Conservation (phyloP, 2,329 filamentous ascomycete genomes). For the Colletotrichum sublineola region DNA sequence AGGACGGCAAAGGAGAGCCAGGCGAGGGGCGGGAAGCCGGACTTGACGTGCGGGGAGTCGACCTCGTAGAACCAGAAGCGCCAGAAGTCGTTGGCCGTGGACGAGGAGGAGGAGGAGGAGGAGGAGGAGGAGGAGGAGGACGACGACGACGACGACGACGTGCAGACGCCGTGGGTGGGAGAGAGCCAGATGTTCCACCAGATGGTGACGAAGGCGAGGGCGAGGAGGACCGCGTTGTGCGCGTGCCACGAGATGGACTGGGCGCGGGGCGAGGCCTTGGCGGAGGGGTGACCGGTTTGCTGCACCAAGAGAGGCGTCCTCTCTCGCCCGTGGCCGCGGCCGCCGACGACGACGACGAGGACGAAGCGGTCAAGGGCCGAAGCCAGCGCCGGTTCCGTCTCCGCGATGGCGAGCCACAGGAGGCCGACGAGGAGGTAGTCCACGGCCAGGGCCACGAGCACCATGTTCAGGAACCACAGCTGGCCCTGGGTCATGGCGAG, state of each 20-base stretch:
- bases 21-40: slow-evolving; percentile 59
- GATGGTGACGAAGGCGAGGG: slow-evolving; percentile 54
- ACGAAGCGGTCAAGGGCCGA: slow-evolving; percentile 44
- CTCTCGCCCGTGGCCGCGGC: slow-evolving; percentile 29
- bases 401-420: slow-evolving; percentile 55
- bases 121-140: too few species aligned
- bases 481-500: slow-evolving; percentile 50
- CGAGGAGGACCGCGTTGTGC: slow-evolving; percentile 55
- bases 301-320: slow-evolving; percentile 50
- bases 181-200: slow-evolving; percentile 64
- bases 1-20: slow-evolving; percentile 62
- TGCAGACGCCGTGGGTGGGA: slow-evolving; percentile 55
- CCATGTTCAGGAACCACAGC: slow-evolving; percentile 58
- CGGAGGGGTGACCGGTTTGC: slow-evolving; percentile 17
- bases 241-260: slow-evolving; percentile 55
- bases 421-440: slow-evolving; percentile 60
- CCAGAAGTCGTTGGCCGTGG: slow-evolving; percentile 46
- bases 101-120: slow-evolving; percentile 15
- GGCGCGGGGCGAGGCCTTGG: slow-evolving; percentile 28
- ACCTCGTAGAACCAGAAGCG: slow-evolving; percentile 59
- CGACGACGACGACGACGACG: slow-evolving; percentile 15
- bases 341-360: slow-evolving; percentile 28
- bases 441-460: slow-evolving; percentile 60
- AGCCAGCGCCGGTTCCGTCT: slow-evolving; percentile 53
- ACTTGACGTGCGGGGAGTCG: slow-evolving; percentile 49